Evolutionary conservation across 2,329 filamentous ascomycete genomes (phyloP).

Genomic region (Chalara sp.): DNA sequence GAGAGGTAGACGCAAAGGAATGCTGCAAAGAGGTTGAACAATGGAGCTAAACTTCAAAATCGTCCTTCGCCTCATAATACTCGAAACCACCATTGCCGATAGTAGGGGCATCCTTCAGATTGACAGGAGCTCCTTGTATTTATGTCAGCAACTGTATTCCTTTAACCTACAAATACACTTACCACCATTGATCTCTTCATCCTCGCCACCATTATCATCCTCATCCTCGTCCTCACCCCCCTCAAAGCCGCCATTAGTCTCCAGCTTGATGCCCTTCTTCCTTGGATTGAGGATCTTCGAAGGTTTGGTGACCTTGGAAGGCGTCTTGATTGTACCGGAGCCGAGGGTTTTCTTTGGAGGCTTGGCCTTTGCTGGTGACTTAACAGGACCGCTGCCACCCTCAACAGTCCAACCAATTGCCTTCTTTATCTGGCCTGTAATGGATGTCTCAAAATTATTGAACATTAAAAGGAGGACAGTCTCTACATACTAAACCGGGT

Average conservation of each 20-base stretch:
- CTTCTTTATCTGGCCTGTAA: conserved; percentile 38
- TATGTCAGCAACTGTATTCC: background rate
- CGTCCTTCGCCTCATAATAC: background rate
- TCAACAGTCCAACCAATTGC: conserved; percentile 30
- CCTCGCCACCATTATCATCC: background rate
- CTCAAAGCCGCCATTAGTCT: background rate
- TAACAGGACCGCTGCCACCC: background rate
- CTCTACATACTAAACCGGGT: conserved; percentile 31
- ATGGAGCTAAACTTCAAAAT: background rate
- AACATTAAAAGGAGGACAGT: no score
- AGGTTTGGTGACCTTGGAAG: conserved; percentile 6
- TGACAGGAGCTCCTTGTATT: no score
- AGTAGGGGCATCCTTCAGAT: background rate
- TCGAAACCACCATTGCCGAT: background rate
- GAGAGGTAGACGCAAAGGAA: no score
- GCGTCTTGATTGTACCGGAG: conserved; percentile 8
- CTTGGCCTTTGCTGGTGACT: background rate
- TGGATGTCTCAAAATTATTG: no score
- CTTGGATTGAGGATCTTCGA: background rate
- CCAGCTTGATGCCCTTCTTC: background rate
- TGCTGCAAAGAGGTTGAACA: background rate
- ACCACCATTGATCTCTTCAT: background rate
- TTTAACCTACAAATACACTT: background rate
- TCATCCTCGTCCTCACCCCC: conserved; percentile 1
- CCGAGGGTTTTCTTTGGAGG: conserved; percentile 1